These are phyloP conservation scores for Hansenula anomala DNA, from an alignment of 1,139 yeast genomes.

Conservation along the genomic window DNA sequence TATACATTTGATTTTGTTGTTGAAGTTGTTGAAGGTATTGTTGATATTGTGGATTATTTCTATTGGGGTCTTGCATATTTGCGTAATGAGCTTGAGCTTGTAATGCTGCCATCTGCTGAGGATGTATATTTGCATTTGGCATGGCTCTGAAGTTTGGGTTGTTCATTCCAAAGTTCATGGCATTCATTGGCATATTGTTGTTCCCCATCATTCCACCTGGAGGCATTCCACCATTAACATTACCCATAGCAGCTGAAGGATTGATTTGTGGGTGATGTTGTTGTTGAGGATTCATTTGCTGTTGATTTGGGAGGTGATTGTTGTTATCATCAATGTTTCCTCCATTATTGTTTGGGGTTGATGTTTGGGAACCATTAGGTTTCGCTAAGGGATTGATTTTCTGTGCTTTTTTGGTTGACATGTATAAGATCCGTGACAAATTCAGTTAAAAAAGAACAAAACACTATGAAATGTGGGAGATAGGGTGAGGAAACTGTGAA, in stretches of 20 bases:
- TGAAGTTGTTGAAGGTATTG: constrained; percentile 14
- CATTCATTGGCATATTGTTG: neutral
- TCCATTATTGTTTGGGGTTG: neutral
- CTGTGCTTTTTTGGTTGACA: neutral
- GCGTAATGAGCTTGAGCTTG: constrained; percentile 15
- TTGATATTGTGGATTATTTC: constrained; percentile 21
- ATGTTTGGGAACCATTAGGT: neutral
- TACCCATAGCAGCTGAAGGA: neutral
- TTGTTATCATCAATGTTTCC: neutral
- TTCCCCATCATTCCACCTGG: neutral
- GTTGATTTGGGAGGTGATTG: too few species aligned
- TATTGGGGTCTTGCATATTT: constrained; percentile 7
- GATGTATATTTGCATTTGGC: constrained; percentile 10
- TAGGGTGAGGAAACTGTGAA: too few species aligned
- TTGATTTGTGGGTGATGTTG: neutral
- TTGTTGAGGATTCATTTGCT: neutral
- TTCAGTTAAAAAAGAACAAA: too few species aligned
- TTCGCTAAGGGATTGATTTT: neutral
- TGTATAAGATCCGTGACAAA: too few species aligned
- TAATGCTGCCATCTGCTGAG: constrained; percentile 13
- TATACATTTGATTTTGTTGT: constrained; percentile 1
- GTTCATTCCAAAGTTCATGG: constrained; percentile 3
- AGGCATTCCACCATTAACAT: too few species aligned
- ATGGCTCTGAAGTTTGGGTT: constrained; percentile 5
- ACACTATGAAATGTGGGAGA: too few species aligned